Base-by-base conservation (phyloP, 1,284 basidiomycete species). In the Cutaneotrichosporon cyanovorans region DNA sequence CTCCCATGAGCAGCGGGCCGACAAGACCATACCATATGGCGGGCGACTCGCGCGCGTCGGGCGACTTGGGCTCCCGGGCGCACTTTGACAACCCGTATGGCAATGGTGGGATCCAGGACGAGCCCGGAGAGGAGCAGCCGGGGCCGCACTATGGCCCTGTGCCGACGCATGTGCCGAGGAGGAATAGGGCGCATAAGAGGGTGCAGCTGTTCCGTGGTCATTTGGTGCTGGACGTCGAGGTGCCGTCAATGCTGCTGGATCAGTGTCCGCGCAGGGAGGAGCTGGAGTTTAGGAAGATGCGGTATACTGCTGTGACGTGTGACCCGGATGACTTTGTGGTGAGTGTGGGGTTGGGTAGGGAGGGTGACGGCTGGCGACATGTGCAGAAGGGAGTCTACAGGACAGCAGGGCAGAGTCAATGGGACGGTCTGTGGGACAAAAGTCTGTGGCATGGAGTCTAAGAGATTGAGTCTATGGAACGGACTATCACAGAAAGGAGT, bases 211-310 rank as follows among this genome's bases (percentile, higher is more conserved):
- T 87, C 72, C 83, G 87, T 54, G 90, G 90, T 3, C 91, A 95
- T 68, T 81, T 92, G 41, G 87, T 95, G 2, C 75, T 91, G 32
- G 90, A 95, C 68, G 80, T 83, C 23, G 79, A 84, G 1, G 87
- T 93, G 2, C 90, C 90, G 0, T 78, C 83, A 11, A 90, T 88
- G 65, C 75, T 93, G 21, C 76, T 93, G 18, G 80, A 87, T 48
- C 80, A 87, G 75, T 87, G 85, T 55, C 74, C 80, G 2, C 71
- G 79, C 54, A 79, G 81, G 46, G 83, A 79, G 43, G 87, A 88
- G 52, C 80, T 86, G 49, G 93, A 98, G 71, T 93, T 91, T 68
- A 89, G 87, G 2, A 85, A 91, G 69, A 89, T 96, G 87, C 80
- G 92, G 7, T 91, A 92, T 71, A 84, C 83, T 2, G 89, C 88